Base-by-base conservation (phyloP, 1,139 yeast genomes). In the Candida mesenterica region DNA sequence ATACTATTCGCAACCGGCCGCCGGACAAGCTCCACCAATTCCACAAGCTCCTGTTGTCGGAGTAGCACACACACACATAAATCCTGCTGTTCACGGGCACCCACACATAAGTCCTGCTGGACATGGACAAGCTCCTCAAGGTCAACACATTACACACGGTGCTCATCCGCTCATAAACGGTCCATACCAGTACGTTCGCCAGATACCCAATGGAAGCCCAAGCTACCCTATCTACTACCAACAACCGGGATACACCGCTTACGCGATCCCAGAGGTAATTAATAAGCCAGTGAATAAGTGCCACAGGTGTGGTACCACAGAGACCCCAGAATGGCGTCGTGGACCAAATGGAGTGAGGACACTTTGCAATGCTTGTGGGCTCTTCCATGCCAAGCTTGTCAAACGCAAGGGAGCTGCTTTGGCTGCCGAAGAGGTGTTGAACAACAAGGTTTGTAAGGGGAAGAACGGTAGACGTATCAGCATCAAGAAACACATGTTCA, bases 331-430 rank as follows among this genome's bases (percentile, higher is more conserved):
- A 36, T 58, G 63, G 63, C 40, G 63, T 19, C 44, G 54, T 3
- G 63, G 62, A 1, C 62, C 63, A 18, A 50, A 51, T 18, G 63
- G 63, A 1, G 45, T 50, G 8, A 46, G 61, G 4, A 52, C 56
- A 1, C 42, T 57, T 19, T 58, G 63, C 40, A 55, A 55, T 36
- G 41, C 41, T 0, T 88, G 96, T 61, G 96, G 96, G 0, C 66
- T 88, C 33, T 85, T 77, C 56, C 88, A 82, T 58, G 88, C 92
- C 18, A 85, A 85, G 54, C 64, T 83, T 37, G 76, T 78, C 33
- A 81, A 81, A 55, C 67, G 77, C 42, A 79, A 76, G 46, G 92
- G 92, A 3, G 79, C 82, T 24, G 75, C 67, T 1, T 67, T 70
- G 34, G 90, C 92, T 39, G 73, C 80, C 32, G 64, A 69, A 55